Conservation (phyloP, 306 rosid species). For the Malus fusca region DNA sequence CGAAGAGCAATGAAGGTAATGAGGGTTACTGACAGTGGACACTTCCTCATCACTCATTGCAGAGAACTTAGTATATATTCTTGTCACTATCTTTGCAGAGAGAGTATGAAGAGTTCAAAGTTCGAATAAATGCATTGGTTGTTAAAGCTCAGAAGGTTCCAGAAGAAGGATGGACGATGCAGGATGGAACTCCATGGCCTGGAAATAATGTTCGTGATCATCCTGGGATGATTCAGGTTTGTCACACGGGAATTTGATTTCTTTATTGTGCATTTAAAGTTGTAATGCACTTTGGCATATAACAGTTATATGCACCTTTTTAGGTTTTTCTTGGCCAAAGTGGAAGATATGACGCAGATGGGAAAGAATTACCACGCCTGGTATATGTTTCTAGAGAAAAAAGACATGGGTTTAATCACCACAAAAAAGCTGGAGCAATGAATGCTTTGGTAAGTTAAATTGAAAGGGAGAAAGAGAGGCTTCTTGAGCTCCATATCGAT, state of each 20-base stretch:
- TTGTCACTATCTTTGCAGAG: conserved; percentile 31
- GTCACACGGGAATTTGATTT: background rate
- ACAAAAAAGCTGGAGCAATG: conserved; percentile 62
- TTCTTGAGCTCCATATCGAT: background rate
- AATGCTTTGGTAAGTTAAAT: conserved; percentile 53
- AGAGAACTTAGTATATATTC: background rate
- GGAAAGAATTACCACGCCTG: conserved; percentile 52
- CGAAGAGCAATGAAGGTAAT: conserved; percentile 73
- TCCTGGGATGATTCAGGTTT: conserved; percentile 73
- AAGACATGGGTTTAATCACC: conserved; percentile 54
- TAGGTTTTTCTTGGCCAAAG: conserved; percentile 55
- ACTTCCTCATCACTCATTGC: background rate
- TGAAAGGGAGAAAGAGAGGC: background rate
- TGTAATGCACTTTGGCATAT: conserved; percentile 7
- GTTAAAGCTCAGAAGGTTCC: conserved; percentile 62
- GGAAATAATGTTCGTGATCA: conserved; percentile 54
- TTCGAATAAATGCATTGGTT: conserved; percentile 53
- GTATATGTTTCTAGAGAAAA: conserved; percentile 74
- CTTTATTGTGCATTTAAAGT: background rate
- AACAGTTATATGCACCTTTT: background rate
- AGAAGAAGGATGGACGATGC: conserved; percentile 77
- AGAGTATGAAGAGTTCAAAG: conserved; percentile 69
- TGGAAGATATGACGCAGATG: conserved; percentile 45
- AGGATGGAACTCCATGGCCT: conserved; percentile 73
- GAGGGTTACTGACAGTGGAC: background rate